These are phyloP conservation scores for Stevia rebaudiana DNA, from an alignment of 140 eudicot species.

Conservation along the genomic window DNA sequence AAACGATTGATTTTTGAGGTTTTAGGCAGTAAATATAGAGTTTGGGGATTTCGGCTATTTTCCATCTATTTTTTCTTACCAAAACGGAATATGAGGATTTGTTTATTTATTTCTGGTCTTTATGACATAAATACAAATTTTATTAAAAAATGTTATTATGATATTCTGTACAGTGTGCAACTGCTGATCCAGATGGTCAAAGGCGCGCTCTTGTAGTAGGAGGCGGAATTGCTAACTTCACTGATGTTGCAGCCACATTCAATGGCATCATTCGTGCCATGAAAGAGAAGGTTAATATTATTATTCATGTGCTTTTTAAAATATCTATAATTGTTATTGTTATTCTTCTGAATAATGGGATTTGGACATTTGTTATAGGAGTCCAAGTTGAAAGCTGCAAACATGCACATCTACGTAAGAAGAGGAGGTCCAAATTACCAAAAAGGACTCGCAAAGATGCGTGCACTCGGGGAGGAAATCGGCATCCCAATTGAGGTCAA, in stretches of 20 bases:
- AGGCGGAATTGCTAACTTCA: slow-evolving; percentile 98
- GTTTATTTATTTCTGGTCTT: neutral
- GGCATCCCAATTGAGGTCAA: slow-evolving; percentile 94
- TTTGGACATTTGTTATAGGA: slow-evolving; percentile 40
- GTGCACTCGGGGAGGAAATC: slow-evolving; percentile 80
- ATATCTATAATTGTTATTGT: neutral
- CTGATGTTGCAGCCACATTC: slow-evolving; percentile 98
- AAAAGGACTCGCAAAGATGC: slow-evolving; percentile 87
- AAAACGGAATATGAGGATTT: neutral
- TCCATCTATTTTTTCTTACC: neutral
- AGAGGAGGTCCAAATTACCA: slow-evolving; percentile 99
- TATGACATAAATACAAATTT: neutral
- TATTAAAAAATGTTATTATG: neutral
- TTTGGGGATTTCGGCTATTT: neutral
- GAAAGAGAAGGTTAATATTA: slow-evolving; percentile 70
- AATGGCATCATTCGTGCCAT: slow-evolving; percentile 95
- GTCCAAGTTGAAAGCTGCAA: slow-evolving; percentile 90
- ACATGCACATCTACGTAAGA: slow-evolving; percentile 85
- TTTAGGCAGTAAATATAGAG: neutral
- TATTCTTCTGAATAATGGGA: neutral
- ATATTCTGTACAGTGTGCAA: slow-evolving; percentile 69
- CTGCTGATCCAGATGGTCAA: slow-evolving; percentile 92
- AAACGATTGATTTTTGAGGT: neutral
- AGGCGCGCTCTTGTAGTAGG: slow-evolving; percentile 88
- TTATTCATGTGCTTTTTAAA: neutral